Conservation (phyloP, 106 monocot species). For the Dendrobium huoshanense region DNA sequence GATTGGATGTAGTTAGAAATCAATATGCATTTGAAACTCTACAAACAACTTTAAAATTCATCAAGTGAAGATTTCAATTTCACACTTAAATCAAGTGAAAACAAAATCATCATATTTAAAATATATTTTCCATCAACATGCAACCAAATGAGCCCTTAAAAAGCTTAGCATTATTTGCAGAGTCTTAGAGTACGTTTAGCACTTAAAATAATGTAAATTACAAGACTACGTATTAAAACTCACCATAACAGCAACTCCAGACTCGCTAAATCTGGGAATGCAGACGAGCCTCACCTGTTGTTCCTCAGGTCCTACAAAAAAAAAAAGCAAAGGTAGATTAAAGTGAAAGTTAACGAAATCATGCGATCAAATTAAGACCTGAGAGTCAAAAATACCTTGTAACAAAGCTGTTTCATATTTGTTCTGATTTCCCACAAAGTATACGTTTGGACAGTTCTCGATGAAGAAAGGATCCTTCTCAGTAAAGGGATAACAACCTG, state of each 20-base stretch:
- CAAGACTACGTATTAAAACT: neutral
- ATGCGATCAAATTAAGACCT: neutral
- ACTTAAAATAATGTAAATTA: neutral
- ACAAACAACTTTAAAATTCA: neutral
- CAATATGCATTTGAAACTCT: neutral
- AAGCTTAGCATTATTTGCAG: neutral
- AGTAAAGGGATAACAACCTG: slow-evolving; percentile 93
- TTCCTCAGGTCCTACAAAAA: slow-evolving; percentile 60
- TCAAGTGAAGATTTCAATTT: no score
- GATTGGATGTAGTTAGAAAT: neutral
- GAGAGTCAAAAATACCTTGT: slow-evolving; percentile 40
- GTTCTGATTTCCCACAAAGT: slow-evolving; percentile 89
- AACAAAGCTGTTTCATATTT: slow-evolving; percentile 60
- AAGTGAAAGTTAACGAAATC: neutral
- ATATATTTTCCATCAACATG: neutral
- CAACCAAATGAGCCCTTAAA: neutral
- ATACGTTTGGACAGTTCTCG: slow-evolving; percentile 88
- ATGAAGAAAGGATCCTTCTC: slow-evolving; percentile 89
- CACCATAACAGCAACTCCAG: slow-evolving; percentile 90
- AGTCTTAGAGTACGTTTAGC: no score
- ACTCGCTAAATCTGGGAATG: slow-evolving; percentile 90
- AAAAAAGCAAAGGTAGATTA: neutral
- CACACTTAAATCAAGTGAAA: neutral
- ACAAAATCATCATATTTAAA: neutral
- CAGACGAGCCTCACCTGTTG: slow-evolving; percentile 85